A percentile compares a stretch with the other conserved stretches of the same genome.
Evolutionary conservation across 768 basidiomycete species (phyloP).

Genomic region (Lactarius akahatsu): DNA sequence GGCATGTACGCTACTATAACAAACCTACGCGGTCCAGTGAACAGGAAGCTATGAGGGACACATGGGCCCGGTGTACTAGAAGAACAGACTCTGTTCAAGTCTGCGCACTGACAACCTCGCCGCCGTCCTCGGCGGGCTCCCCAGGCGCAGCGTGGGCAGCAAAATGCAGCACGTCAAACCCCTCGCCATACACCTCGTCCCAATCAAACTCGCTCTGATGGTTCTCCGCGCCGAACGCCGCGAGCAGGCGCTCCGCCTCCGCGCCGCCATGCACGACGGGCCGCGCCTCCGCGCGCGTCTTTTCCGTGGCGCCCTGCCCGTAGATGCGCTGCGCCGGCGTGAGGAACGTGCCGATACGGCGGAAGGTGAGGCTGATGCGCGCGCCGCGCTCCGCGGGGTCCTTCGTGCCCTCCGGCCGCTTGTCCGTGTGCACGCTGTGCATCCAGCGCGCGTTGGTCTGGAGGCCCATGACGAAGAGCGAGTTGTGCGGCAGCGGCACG

Average conservation of each 20-base stretch:
- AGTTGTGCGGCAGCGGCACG: conserved; percentile 75
- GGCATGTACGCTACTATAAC: background rate
- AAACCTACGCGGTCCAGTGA: background rate
- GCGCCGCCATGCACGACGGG: conserved; percentile 53
- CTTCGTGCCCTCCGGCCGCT: conserved; percentile 57
- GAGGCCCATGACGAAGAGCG: conserved; percentile 77
- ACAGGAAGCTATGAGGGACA: no score
- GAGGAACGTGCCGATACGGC: conserved; percentile 78
- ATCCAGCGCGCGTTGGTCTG: conserved; percentile 73
- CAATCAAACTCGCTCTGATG: conserved; percentile 68
- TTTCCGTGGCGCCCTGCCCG: conserved; percentile 71
- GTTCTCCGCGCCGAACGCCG: conserved; percentile 75
- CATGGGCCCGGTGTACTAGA: background rate
- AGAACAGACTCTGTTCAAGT: background rate
- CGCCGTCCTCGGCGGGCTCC: background rate
- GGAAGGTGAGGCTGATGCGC: conserved; percentile 79
- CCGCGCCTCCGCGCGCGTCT: conserved; percentile 53
- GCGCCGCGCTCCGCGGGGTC: conserved; percentile 56
- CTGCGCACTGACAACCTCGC: background rate
- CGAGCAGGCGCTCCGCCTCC: no score
- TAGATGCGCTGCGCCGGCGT: conserved; percentile 50
- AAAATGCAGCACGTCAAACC: conserved; percentile 66
- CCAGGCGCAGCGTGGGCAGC: background rate
- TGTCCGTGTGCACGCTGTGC: conserved; percentile 76
- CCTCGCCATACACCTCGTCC: conserved; percentile 61